Evolutionary conservation across 306 rosid species (phyloP), one percentile per base, ranked within the genome.

Genomic region (Crotalaria pallida): DNA sequence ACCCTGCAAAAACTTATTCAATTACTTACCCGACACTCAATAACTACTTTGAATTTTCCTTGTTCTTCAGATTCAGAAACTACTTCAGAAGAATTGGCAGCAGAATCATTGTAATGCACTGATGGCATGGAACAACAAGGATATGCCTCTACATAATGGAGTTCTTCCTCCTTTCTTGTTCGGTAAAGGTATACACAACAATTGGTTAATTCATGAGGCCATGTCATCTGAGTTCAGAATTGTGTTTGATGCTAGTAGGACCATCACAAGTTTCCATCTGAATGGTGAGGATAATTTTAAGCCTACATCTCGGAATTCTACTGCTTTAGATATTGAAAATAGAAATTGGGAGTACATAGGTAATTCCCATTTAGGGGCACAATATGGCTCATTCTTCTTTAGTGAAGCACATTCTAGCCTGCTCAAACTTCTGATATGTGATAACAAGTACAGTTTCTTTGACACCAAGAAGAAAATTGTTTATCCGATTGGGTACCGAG

Each of bases 131-230:
- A 94, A 88, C 83, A 88, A 18, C 52, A 79, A 73, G 73, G 87
- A 91, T 57, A 19, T 60, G 26, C 95, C 99, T 45, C 77, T 88
- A 82, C 88, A 94, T 67, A 36, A 81, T 26, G 97, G 88, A 79
- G 92, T 94, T 73, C 97, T 94, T 83, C 99, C 99, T 33, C 97
- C 97, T 57, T 94, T 94, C 84, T 77, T 88, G 65, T 91, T 76
- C 43, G 91, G 96, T 58, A 94, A 73, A 21, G 95, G 92, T 65
- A 82, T 70, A 43, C 97, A 94, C 80, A 80, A 88, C 77, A 72
- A 75, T 75, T 94, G 99, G 99, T 10, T 94, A 19, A 72, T 86
- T 76, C 92, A 80, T 17, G 96, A 94, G 79, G 92, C 96, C 62
- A 69, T 88, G 62, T 84, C 89, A 70, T 88, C 95, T 15, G 87